Base-by-base conservation (phyloP, 1,284 basidiomycete genomes). In the Rhodotorula sp. region DNA sequence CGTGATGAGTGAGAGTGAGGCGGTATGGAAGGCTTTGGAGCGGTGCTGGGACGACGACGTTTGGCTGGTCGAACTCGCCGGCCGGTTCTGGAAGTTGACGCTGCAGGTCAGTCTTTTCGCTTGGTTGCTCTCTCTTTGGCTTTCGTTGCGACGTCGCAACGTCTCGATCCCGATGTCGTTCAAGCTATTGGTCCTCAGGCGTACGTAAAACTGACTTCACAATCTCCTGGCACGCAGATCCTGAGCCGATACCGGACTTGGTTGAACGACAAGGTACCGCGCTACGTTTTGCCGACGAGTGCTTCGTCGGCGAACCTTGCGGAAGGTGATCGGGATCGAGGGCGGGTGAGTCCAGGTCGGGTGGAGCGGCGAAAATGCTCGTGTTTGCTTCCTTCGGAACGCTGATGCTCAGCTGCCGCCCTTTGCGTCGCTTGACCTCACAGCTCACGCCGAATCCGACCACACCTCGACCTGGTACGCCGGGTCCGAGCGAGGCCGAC, bases 11-110 rank as follows among this genome's bases (percentile, higher is more conserved):
- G 92, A 94, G 79, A 86, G 87, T 6, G 83, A 84, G 48, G 87
- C 88, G 8, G 82, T 89, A 1, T 93, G 89, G 87, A 82, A 83
- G 57, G 90, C 91, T 3, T 84, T 95, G 53, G 82, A 84, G 49
- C 84, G 85, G 10, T 93, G 92, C 78, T 96, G 94, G 93, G 89
- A 87, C 71, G 85, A 87, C 15, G 88, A 93, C 58, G 84, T 95
- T 18, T 95, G 87, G 80, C 87, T 96, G 57, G 88, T 89, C 4
- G 89, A 93, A 68, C 82, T 96, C 15, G 85, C 86, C 37, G 85
- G 89, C 79, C 86, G 90, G 63, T 95, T 96, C 79, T 96, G 93
- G 94, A 87, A 86, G 73, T 82, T 96, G 68, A 91, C 88, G 6
- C 81, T 97, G 48, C 94, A 96, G 86, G 91, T 91, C 60, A 60